Percentiles rank a stretch among this genome's conserved stretches.
Conservation (phyloP, 345 rosid genomes). For the thale cress (Arabidopsis thaliana) region DNA sequence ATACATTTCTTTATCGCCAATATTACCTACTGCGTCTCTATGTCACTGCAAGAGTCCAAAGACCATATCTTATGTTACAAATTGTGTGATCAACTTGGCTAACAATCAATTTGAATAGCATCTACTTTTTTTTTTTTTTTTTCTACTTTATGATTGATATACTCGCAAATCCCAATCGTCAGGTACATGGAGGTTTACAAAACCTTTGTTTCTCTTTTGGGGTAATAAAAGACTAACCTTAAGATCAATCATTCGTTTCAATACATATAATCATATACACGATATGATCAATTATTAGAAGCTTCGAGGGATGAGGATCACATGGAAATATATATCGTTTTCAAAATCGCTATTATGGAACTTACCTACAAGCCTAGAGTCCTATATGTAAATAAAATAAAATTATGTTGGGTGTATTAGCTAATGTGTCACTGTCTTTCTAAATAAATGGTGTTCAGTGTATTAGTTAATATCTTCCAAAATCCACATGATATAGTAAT, state of each 20-base stretch:
- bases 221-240: neutral
- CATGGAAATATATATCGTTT: slow-evolving; percentile 29
- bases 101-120: slow-evolving; percentile 16
- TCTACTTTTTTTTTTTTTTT: neutral
- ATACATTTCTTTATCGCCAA: neutral
- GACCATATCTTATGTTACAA: neutral
- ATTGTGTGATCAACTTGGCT: slow-evolving; percentile 19
- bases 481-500: neutral
- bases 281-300: slow-evolving; percentile 4
- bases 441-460: neutral
- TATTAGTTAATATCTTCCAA: slow-evolving; percentile 9
- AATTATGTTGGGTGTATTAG: slow-evolving; percentile 12
- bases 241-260: slow-evolving; percentile 7
- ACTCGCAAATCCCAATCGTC: slow-evolving; percentile 13
- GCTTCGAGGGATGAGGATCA: slow-evolving; percentile 3
- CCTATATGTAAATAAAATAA: slow-evolving; percentile 9
- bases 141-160: slow-evolving; percentile 19
- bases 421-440: slow-evolving; percentile 11
- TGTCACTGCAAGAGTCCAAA: slow-evolving; percentile 24
- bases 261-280: neutral
- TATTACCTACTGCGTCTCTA: slow-evolving; percentile 20
- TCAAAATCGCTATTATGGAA: slow-evolving; percentile 16
- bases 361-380: slow-evolving; percentile 31
- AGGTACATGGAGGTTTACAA: slow-evolving; percentile 10
- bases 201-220: neutral